Evolutionary conservation across 495 filamentous ascomycete species (phyloP).

Genomic region (Penicillium paradoxum): DNA sequence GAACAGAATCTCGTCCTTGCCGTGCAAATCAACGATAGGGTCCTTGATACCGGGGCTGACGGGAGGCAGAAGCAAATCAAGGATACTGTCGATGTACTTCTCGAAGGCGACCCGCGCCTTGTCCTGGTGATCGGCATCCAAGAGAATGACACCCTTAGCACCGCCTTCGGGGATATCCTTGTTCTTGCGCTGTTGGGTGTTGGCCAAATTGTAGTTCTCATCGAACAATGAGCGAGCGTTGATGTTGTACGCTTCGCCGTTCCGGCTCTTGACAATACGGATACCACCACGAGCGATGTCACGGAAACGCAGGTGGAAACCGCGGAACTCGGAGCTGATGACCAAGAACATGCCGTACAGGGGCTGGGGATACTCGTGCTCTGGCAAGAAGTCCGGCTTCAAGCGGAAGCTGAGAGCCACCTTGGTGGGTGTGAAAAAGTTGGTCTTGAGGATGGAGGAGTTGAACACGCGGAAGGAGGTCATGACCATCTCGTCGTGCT

Average conservation of each 20-base stretch:
- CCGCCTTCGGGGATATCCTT: conserved; percentile 99
- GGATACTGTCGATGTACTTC: conserved; percentile 98
- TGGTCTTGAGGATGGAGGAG: conserved; percentile 84
- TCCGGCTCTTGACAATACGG: conserved; percentile 95
- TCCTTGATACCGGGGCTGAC: conserved; percentile 96
- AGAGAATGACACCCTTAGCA: conserved; percentile 93
- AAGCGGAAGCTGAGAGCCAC: conserved; percentile 95
- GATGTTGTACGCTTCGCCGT: conserved; percentile 90
- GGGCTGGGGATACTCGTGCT: conserved; percentile 87
- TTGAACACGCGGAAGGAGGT: conserved; percentile 96
- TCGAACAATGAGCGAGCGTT: conserved; percentile 95
- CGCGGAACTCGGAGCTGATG: conserved; percentile 92
- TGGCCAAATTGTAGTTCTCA: conserved; percentile 97
- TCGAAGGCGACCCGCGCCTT: conserved; percentile 88
- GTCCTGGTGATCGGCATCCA: conserved; percentile 91
- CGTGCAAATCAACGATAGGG: conserved; percentile 91
- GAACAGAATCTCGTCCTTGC: conserved; percentile 92
- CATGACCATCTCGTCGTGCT: conserved; percentile 98
- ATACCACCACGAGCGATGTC: conserved; percentile 97
- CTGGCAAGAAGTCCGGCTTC: conserved; percentile 81
- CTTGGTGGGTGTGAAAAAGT: conserved; percentile 99
- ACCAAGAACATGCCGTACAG: conserved; percentile 98
- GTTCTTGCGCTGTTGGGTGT: conserved; percentile 99
- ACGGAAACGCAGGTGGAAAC: conserved; percentile 95
- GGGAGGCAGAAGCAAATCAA: conserved; percentile 87